Conservation (phyloP, 371 early-diverging fungal genomes). For the Hamiltosporidium magnivora region DNA sequence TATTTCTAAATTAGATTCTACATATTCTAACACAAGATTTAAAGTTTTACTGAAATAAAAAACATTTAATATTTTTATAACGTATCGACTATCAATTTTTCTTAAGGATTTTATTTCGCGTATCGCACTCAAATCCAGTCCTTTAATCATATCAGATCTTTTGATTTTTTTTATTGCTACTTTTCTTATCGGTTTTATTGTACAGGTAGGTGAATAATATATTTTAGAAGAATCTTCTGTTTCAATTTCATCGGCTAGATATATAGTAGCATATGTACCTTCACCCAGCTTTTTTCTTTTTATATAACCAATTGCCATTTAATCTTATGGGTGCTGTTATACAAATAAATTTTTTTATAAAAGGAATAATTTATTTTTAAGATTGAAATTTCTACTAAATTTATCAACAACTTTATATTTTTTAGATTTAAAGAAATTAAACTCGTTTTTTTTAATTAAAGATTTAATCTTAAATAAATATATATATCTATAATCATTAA, state of each 20-base stretch:
- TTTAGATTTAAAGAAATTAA: no score
- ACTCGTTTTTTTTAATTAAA: no score
- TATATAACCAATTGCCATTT: neutral
- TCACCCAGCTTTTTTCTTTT: constrained; percentile 57
- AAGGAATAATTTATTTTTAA: no score
- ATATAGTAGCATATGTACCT: constrained; percentile 63
- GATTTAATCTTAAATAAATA: no score
- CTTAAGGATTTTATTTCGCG: constrained; percentile 71
- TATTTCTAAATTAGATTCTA: constrained; percentile 83
- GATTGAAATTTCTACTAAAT: no score
- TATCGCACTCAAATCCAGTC: constrained; percentile 79
- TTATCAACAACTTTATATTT: no score
- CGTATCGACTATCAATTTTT: constrained; percentile 28
- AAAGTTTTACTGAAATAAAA: constrained; percentile 76
- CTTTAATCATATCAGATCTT: constrained; percentile 35
- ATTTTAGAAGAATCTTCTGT: constrained; percentile 65
- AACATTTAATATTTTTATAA: constrained; percentile 69
- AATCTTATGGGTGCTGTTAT: neutral
- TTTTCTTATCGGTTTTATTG: constrained; percentile 59
- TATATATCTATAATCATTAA: no score
- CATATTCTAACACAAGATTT: constrained; percentile 81
- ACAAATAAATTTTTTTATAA: no score
- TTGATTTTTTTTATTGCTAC: constrained; percentile 58
- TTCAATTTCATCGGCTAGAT: constrained; percentile 59
- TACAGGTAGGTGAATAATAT: constrained; percentile 78